Base-by-base conservation (phyloP, 2,329 filamentous ascomycete genomes). In the Sclerotinia trifoliorum region DNA sequence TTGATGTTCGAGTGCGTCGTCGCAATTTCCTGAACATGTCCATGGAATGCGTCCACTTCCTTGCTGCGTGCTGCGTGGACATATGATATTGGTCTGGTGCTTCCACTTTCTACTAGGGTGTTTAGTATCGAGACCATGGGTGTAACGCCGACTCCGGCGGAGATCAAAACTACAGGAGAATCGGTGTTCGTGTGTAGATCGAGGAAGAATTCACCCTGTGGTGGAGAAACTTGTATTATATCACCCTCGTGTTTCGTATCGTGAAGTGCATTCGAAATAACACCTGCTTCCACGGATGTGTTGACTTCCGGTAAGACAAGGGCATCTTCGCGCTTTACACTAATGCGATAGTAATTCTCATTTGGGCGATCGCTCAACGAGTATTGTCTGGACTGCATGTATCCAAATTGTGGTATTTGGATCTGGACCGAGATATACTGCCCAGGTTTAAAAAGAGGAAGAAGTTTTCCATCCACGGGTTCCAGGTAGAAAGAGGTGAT, bases 311-410 rank as follows among this genome's bases (percentile, higher is more conserved):
- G 35, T 13, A 48, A 8, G 8, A 63, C 26, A 19, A 76, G 61
- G 5, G 68, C 72, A 2, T 76, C 75, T 71, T 86, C 90, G 68
- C 81, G 85, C 83, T 93, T 94, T 70, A 94, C 88, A 72, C 86
- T 90, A 79, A 94, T 88, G 66, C 91, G 86, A 79, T 92, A 92
- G 78, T 87, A 84, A 60, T 83, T 81, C n/a, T 73, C 73, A 32
- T 72, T 72, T 5, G 83, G 81, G 2, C 80, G 82, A 73, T 91
- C 87, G 74, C 86, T 90, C 67, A 94, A 81, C 58, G 88, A 91
- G 81, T 93, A 94, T 80, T 94, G 91, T 67, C 91, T 81, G 68
- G 87, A 86, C 78, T 94, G 92, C 68, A 83, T 79, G 72, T 89
- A 83, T n/a, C 85, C 84, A 29, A 90, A 82, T 60, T 83, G 81